Conservation (phyloP, 225 moss, liverwort and hornwort genomes). For the Antitrichia curtipendula region DNA sequence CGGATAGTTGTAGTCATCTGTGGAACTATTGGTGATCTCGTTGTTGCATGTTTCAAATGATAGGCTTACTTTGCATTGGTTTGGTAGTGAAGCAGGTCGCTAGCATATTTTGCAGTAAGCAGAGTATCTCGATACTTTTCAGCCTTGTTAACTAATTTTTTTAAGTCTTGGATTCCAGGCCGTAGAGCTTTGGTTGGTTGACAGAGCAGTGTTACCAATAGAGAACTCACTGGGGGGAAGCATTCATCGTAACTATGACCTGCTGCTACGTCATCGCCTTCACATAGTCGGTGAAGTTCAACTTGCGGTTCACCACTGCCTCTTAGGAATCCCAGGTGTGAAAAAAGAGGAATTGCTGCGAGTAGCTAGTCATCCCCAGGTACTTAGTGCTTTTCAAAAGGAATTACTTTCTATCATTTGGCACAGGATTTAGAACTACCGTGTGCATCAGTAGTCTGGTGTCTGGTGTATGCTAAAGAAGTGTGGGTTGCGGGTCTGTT, state of each 20-base stretch:
- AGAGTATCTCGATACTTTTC: neutral
- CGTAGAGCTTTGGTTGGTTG: constrained; percentile 93
- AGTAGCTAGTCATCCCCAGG: constrained; percentile 86
- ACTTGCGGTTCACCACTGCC: constrained; percentile 94
- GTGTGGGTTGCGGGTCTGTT: neutral
- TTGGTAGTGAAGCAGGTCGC: neutral
- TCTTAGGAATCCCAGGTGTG: constrained; percentile 82
- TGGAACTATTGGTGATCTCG: neutral
- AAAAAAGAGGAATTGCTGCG: constrained; percentile 67
- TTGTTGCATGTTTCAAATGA: neutral
- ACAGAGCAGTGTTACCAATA: constrained; percentile 89
- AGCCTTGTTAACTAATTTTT: neutral
- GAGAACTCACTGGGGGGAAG: constrained; percentile 92
- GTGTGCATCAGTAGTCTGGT: neutral
- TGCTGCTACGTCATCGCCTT: constrained; percentile 85
- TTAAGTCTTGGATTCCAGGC: constrained; percentile 27
- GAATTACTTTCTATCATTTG: neutral
- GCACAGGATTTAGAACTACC: neutral
- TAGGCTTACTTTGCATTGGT: neutral
- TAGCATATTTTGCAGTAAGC: neutral
- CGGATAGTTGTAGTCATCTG: neutral
- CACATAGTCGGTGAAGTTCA: constrained; percentile 98
- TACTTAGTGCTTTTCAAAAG: neutral
- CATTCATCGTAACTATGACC: constrained; percentile 92
- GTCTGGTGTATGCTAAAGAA: neutral